These are phyloP conservation scores for Naganishia cerealis DNA, from an alignment of 1,284 basidiomycete genomes.

Conservation along the genomic window DNA sequence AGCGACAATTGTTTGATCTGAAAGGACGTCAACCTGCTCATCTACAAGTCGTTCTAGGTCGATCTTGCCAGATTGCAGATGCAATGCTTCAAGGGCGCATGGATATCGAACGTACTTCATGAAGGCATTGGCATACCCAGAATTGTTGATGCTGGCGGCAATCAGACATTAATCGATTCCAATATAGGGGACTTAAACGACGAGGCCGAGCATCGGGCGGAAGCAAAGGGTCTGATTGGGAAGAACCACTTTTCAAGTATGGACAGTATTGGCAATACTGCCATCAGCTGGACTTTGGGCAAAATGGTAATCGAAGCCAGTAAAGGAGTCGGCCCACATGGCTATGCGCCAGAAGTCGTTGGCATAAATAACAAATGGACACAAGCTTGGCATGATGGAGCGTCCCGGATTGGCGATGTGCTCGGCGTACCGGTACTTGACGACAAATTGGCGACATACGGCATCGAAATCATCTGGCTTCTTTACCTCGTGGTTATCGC, in stretches of 20 bases:
- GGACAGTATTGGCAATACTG: slow-evolving; percentile 85
- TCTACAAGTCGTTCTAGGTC: slow-evolving; percentile 54
- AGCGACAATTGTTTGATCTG: background rate
- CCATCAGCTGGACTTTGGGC: slow-evolving; percentile 95
- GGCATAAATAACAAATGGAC: slow-evolving; percentile 34
- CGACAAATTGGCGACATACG: slow-evolving; percentile 38
- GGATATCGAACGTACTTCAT: slow-evolving; percentile 94
- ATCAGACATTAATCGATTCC: slow-evolving; percentile 55
- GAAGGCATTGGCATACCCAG: slow-evolving; percentile 94
- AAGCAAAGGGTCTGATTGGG: slow-evolving; percentile 72
- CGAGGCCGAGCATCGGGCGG: slow-evolving; percentile 70
- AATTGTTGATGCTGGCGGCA: slow-evolving; percentile 78
- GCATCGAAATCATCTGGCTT: slow-evolving; percentile 44
- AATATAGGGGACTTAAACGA: slow-evolving; percentile 59
- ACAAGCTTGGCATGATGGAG: slow-evolving; percentile 36
- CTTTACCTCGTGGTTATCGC: slow-evolving; percentile 43
- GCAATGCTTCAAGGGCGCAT: slow-evolving; percentile 99
- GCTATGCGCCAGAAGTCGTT: slow-evolving; percentile 17
- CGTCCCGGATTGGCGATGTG: slow-evolving; percentile 26
- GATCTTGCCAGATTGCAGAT: slow-evolving; percentile 83
- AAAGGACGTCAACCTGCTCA: background rate
- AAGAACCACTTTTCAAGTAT: slow-evolving; percentile 75
- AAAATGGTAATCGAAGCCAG: slow-evolving; percentile 98
- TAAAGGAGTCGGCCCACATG: slow-evolving; percentile 61
- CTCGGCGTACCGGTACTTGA: slow-evolving; percentile 35